Conservation (phyloP, 768 basidiomycete species). For the Leccinum subgranulosum region DNA sequence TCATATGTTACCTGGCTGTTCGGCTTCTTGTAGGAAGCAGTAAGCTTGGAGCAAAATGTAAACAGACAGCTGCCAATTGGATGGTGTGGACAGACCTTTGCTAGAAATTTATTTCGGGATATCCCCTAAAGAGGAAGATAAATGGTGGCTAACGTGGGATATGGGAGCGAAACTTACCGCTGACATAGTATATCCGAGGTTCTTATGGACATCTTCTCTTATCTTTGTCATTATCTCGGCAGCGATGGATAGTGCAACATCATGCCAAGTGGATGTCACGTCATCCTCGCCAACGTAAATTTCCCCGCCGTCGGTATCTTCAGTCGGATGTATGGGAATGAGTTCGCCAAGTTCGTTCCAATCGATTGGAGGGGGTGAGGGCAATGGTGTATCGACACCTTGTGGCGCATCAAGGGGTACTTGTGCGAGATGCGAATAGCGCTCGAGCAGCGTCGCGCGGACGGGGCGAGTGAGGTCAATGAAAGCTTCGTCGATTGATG, state of each 20-base stretch:
- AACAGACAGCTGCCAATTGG: not conserved
- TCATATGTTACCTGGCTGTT: slow-evolving; percentile 63
- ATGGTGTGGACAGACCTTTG: slow-evolving; percentile 59
- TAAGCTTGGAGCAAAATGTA: slow-evolving; percentile 48
- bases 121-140: slow-evolving; percentile 57
- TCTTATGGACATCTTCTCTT: slow-evolving; percentile 59
- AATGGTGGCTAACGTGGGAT: not conserved
- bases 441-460: slow-evolving; percentile 67
- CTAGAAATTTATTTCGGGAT: slow-evolving; percentile 89
- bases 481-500: slow-evolving; percentile 96
- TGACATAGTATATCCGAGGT: slow-evolving; percentile 90
- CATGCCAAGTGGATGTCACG: slow-evolving; percentile 72
- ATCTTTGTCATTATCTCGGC: slow-evolving; percentile 83
- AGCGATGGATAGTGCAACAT: slow-evolving; percentile 84
- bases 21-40: slow-evolving; percentile 90
- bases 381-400: slow-evolving; percentile 75
- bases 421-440: slow-evolving; percentile 72
- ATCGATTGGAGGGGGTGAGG: slow-evolving; percentile 59
- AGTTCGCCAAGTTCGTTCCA: slow-evolving; percentile 64
- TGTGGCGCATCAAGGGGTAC: slow-evolving; percentile 66
- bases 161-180: slow-evolving; percentile 53
- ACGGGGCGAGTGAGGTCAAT: slow-evolving; percentile 85
- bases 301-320: slow-evolving; percentile 21
- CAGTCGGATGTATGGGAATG: slow-evolving; percentile 49
- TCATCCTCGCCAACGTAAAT: slow-evolving; percentile 29